Percentiles rank a stretch among this genome's conserved stretches.
phyloP scores from a whole-genome alignment of 495 filamentous ascomycete genomes.

The Talaromyces trachyspermus region DNA sequence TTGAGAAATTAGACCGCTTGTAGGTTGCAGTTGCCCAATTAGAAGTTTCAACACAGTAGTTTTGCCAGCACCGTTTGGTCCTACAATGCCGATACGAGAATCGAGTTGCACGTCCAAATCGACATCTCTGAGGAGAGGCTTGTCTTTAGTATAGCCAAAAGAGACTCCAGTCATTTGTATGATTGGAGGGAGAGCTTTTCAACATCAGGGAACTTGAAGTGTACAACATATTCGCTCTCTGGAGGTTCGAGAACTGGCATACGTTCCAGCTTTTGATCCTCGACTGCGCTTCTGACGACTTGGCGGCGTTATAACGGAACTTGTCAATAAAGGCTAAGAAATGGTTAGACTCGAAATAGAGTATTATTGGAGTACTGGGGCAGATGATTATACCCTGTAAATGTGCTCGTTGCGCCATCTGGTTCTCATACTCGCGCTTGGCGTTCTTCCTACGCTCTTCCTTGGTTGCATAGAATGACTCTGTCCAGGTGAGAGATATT shows the following conservation, averaged over 20 bases:
- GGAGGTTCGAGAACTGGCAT: slow-evolving; percentile 90
- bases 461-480: slow-evolving; percentile 95
- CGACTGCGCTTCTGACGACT: slow-evolving; percentile 95
- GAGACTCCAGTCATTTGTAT: slow-evolving; percentile 91
- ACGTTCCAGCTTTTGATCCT: slow-evolving; percentile 97
- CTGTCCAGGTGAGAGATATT: slow-evolving; percentile 27
- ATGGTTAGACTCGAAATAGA: slow-evolving; percentile 6
- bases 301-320: slow-evolving; percentile 98
- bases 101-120: slow-evolving; percentile 97
- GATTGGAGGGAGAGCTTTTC: slow-evolving; percentile 97
- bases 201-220: slow-evolving; percentile 97
- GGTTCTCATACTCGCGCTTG: slow-evolving; percentile 96
- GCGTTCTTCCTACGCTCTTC: slow-evolving; percentile 96
- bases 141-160: slow-evolving; percentile 82
- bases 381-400: slow-evolving; percentile 49
- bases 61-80: slow-evolving; percentile 97
- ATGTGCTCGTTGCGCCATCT: slow-evolving; percentile 89
- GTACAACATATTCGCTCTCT: slow-evolving; percentile 89
- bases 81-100: slow-evolving; percentile 96
- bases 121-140: slow-evolving; percentile 72
- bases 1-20: slow-evolving; percentile 73
- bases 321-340: slow-evolving; percentile 91
- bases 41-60: slow-evolving; percentile 93
- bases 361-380: neutral
- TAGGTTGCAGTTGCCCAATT: slow-evolving; percentile 74